Percentiles rank a stretch among this genome's conserved stretches.
These are phyloP conservation scores for Stachybotrys elegans DNA, from an alignment of 2,329 filamentous ascomycete species.

Conservation along the genomic window DNA sequence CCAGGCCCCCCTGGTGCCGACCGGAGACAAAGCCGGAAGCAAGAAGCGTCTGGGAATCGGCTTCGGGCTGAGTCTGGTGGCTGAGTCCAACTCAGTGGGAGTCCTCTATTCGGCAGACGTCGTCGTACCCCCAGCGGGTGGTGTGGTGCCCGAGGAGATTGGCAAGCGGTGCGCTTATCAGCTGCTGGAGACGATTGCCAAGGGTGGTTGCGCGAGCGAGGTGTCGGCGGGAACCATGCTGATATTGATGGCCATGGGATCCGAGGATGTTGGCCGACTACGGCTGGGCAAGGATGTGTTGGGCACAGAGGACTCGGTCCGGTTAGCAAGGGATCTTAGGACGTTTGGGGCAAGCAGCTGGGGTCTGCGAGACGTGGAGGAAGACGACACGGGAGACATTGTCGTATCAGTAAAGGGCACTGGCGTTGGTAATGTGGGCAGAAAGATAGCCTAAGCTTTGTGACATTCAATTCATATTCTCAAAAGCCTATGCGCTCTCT, in stretches of 20 bases:
- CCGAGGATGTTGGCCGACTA: conserved; percentile 87
- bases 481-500: neutral
- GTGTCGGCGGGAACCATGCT: conserved; percentile 71
- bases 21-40: conserved; percentile 48
- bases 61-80: conserved; percentile 85
- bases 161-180: conserved; percentile 86
- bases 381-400: conserved; percentile 65
- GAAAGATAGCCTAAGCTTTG: conserved; percentile 64
- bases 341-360: conserved; percentile 88
- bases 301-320: conserved; percentile 73
- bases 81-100: conserved; percentile 78
- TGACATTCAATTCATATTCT: neutral
- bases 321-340: conserved; percentile 76
- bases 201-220: conserved; percentile 75
- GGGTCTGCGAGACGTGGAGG: conserved; percentile 73
- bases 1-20: conserved; percentile 51
- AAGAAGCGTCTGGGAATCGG: conserved; percentile 75
- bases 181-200: conserved; percentile 74
- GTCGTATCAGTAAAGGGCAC: conserved; percentile 87
- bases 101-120: conserved; percentile 87
- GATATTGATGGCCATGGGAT: conserved; percentile 95
- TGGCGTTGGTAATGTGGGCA: conserved; percentile 90
- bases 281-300: conserved; percentile 77
- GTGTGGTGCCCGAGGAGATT: conserved; percentile 82
- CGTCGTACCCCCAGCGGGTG: conserved; percentile 68